A percentile compares a stretch with the other conserved stretches of the same genome.
phyloP scores from a whole-genome alignment of 495 filamentous ascomycete species.

The Neurospora pannonica region DNA sequence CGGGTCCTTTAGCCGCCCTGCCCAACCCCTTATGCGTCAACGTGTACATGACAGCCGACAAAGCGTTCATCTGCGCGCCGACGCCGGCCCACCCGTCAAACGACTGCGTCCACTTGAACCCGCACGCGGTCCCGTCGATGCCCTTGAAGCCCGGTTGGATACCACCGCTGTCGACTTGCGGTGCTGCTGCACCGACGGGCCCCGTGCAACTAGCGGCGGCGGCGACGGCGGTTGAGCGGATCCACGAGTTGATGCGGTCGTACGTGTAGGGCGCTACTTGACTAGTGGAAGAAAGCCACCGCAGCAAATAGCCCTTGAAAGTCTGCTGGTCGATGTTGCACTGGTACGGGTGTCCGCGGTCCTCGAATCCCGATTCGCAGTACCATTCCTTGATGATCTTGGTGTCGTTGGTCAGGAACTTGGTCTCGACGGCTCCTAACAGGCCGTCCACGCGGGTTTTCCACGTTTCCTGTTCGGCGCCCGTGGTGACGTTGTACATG shows the following conservation, averaged over 20 bases:
- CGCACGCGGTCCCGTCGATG: constrained; percentile 38
- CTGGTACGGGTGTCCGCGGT: constrained; percentile 27
- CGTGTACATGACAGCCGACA: constrained; percentile 58
- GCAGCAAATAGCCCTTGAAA: constrained; percentile 68
- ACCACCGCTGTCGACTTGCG: constrained; percentile 41
- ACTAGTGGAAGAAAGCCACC: constrained; percentile 57
- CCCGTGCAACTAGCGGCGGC: constrained; percentile 58
- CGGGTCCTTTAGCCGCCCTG: constrained; percentile 31
- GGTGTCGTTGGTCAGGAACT: constrained; percentile 46
- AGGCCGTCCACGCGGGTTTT: constrained; percentile 46
- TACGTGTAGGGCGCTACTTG: constrained; percentile 57
- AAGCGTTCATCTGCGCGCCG: constrained; percentile 63
- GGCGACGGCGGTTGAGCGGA: constrained; percentile 49
- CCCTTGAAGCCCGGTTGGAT: constrained; percentile 44
- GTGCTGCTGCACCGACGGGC: constrained; percentile 26
- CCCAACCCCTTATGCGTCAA: constrained; percentile 30
- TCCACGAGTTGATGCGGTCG: constrained; percentile 44
- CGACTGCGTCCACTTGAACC: constrained; percentile 39
- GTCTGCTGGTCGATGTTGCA: constrained; percentile 64
- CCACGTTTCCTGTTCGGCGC: constrained; percentile 43
- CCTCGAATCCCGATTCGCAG: constrained; percentile 43
- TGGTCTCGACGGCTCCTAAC: constrained; percentile 40
- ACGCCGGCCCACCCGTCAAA: constrained; percentile 44
- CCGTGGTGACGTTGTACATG: constrained; percentile 62
- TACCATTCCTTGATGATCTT: constrained; percentile 57